phyloP scores from a whole-genome alignment of 768 basidiomycete genomes.

The Lentinula detonsa region DNA sequence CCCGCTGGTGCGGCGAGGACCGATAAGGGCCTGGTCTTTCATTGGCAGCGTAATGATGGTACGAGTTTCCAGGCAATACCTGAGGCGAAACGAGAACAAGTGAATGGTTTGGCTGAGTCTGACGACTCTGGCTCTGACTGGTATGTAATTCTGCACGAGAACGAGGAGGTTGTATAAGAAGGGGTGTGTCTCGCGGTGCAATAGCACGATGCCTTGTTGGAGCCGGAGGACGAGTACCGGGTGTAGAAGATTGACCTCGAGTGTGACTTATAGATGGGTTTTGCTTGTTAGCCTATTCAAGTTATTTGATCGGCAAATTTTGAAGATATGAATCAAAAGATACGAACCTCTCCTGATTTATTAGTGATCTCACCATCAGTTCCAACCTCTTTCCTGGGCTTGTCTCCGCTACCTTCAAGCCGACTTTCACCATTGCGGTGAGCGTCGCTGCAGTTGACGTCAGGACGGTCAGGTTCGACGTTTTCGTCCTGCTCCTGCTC shows the following conservation, averaged over 20 bases:
- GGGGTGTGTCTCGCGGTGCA: not conserved
- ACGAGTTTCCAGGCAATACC: not conserved
- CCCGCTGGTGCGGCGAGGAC: not conserved
- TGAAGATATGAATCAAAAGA: not conserved
- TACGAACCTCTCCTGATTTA: not conserved
- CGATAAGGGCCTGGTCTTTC: not conserved
- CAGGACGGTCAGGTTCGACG: not conserved
- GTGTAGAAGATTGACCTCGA: not conserved
- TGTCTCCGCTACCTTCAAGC: not conserved
- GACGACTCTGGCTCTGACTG: not conserved
- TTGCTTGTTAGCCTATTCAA: not conserved
- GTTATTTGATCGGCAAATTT: no score
- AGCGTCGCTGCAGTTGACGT: not conserved
- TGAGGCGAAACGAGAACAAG: not conserved
- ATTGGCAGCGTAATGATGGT: not conserved
- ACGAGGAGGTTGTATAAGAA: not conserved
- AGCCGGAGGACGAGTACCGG: not conserved
- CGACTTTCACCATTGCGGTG: not conserved
- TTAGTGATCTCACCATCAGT: not conserved
- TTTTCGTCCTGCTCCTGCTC: not conserved
- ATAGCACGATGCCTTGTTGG: not conserved
- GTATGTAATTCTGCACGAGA: not conserved
- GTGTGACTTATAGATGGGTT: not conserved
- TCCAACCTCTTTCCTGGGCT: not conserved
- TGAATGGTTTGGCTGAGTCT: not conserved